Percentiles rank a stretch among this genome's conserved stretches.
Conservation (phyloP, 2,329 filamentous ascomycete genomes). For the Talaromyces sp. region DNA sequence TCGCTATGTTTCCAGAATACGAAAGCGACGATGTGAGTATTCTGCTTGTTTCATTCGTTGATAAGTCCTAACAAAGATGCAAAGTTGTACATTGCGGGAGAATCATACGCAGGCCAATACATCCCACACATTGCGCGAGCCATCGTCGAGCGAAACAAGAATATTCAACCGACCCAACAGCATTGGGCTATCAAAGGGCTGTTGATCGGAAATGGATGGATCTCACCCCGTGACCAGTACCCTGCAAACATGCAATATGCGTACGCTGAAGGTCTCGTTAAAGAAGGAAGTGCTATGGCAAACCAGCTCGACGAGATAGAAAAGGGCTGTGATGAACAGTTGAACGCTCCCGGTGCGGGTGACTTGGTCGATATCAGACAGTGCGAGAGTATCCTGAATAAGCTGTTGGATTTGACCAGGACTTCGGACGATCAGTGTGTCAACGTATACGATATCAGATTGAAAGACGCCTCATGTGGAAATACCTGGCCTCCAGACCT, state of each 20-base stretch:
- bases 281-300: conserved; percentile 61
- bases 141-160: conserved; percentile 81
- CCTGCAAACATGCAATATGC: conserved; percentile 78
- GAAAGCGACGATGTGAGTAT: conserved; percentile 79
- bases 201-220: conserved; percentile 97
- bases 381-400: conserved; percentile 74
- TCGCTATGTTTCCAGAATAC: conserved; percentile 84
- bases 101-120: conserved; percentile 95
- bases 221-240: conserved; percentile 86
- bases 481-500: conserved; percentile 98
- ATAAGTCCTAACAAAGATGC: neutral
- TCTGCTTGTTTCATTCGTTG: neutral
- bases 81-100: conserved; percentile 88
- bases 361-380: conserved; percentile 62
- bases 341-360: conserved; percentile 57
- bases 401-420: conserved; percentile 65
- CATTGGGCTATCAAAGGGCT: conserved; percentile 79
- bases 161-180: conserved; percentile 33
- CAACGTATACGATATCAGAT: conserved; percentile 97
- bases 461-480: conserved; percentile 75
- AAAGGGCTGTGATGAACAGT: conserved; percentile 60
- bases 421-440: conserved; percentile 60
- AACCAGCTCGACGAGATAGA: conserved; percentile 66
- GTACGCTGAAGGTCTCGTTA: conserved; percentile 69
- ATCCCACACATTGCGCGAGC: conserved; percentile 95